phyloP scores from a whole-genome alignment of 345 rosid species.

The Ceriops zippeliana region DNA sequence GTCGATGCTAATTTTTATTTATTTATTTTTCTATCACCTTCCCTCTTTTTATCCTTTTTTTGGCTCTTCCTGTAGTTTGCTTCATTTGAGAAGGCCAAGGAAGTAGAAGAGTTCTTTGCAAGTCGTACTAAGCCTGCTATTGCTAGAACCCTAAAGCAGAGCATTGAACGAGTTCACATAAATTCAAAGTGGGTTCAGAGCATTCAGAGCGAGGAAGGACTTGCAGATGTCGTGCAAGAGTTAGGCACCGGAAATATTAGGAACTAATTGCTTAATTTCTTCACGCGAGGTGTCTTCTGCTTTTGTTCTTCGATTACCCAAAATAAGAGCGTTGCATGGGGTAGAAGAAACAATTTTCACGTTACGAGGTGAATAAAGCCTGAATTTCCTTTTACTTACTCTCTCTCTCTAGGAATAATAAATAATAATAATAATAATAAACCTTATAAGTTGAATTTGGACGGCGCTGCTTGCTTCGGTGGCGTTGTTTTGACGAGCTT shows the following conservation, averaged over 20 bases:
- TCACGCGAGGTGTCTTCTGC: background rate
- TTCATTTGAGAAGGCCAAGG: slow-evolving; percentile 70
- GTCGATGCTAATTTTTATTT: slow-evolving; percentile 1
- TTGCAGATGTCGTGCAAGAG: slow-evolving; percentile 45
- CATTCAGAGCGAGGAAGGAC: slow-evolving; percentile 51
- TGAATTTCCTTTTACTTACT: no score
- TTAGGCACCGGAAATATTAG: slow-evolving; percentile 40
- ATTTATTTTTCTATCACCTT: background rate
- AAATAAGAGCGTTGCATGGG: background rate
- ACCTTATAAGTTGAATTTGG: no score
- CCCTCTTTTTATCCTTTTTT: background rate
- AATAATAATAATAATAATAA: no score
- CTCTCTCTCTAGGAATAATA: no score
- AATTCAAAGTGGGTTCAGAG: slow-evolving; percentile 80
- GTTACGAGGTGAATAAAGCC: no score
- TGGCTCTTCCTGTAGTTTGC: slow-evolving; percentile 54
- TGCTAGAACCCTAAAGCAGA: slow-evolving; percentile 89
- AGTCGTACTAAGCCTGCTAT: slow-evolving; percentile 52
- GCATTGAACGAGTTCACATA: slow-evolving; percentile 66
- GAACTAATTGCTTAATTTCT: background rate
- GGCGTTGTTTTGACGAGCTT: no score
- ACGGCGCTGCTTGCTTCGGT: no score
- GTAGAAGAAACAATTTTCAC: background rate
- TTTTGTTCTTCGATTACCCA: background rate
- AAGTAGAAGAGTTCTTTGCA: slow-evolving; percentile 80